These are phyloP conservation scores for Leccinellum luteum DNA, from an alignment of 768 basidiomycete species.

Conservation along the genomic window DNA sequence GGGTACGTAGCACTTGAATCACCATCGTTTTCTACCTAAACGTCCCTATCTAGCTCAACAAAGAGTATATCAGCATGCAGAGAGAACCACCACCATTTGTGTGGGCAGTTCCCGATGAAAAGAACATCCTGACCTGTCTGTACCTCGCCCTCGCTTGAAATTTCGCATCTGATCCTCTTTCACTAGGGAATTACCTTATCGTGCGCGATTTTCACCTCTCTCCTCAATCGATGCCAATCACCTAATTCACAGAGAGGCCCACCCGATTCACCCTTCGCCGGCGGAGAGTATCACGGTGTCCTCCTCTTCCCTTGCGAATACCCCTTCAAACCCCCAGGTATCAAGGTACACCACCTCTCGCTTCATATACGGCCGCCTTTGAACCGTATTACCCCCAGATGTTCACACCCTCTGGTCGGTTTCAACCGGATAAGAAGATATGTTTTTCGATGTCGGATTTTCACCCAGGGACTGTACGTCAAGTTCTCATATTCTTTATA, in stretches of 20 bases:
- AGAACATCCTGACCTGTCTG: constrained; percentile 94
- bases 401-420: constrained; percentile 88
- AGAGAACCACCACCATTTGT: constrained; percentile 93
- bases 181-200: constrained; percentile 90
- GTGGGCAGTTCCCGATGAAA: constrained; percentile 94
- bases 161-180: constrained; percentile 8
- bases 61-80: constrained; percentile 93
- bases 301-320: constrained; percentile 93
- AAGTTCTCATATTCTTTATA: neutral
- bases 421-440: constrained; percentile 91
- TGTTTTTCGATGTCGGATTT: constrained; percentile 99
- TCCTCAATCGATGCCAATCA: constrained; percentile 6
- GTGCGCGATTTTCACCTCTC: constrained; percentile 42
- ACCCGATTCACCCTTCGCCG: constrained; percentile 85
- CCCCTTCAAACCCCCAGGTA: constrained; percentile 94
- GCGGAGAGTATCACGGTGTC: constrained; percentile 93
- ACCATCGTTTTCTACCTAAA: constrained; percentile 6
- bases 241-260: constrained; percentile 71
- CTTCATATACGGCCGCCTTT: constrained; percentile 3
- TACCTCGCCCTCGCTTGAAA: constrained; percentile 15
- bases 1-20: constrained; percentile 44
- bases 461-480: constrained; percentile 80
- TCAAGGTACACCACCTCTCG: constrained; percentile 62
- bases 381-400: constrained; percentile 51
- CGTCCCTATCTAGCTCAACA: constrained; percentile 53